These are phyloP conservation scores for Allium sativum DNA, from an alignment of 106 monocot species.

Conservation along the genomic window DNA sequence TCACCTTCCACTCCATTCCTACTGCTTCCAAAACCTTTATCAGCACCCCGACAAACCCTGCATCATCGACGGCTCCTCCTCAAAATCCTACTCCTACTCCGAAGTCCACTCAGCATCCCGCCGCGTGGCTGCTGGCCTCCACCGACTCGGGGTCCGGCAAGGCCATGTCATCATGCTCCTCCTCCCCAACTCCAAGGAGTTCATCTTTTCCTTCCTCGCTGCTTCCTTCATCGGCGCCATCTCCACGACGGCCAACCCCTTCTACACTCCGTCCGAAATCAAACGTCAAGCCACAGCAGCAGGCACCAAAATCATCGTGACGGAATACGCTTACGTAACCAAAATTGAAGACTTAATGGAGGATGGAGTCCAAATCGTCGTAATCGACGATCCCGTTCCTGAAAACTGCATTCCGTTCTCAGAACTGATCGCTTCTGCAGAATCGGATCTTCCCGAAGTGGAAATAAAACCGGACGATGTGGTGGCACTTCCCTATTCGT, in stretches of 20 bases:
- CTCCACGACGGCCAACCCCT: conserved; percentile 79
- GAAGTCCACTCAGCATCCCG: conserved; percentile 46
- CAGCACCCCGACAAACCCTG: conserved; percentile 37
- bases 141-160: conserved; percentile 31
- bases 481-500: conserved; percentile 81
- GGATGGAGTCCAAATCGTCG: conserved; percentile 18
- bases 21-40: conserved; percentile 61
- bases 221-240: conserved; percentile 59
- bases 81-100: conserved; percentile 29
- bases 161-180: conserved; percentile 70
- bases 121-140: conserved; percentile 42
- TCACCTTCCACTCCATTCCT: conserved; percentile 67
- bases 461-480: conserved; percentile 50
- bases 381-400: conserved; percentile 25
- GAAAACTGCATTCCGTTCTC: conserved; percentile 50
- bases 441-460: conserved; percentile 22
- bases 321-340: conserved; percentile 41
- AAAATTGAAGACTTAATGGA: conserved; percentile 33
- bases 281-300: conserved; percentile 46
- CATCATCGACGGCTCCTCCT: conserved; percentile 59
- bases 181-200: conserved; percentile 65
- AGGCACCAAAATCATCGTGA: conserved; percentile 43
- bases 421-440: conserved; percentile 29
- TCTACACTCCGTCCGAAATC: conserved; percentile 59
- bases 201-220: conserved; percentile 66